Conservation (phyloP, 108 stramenopile genomes). For the Cyclotella distinguenda region DNA sequence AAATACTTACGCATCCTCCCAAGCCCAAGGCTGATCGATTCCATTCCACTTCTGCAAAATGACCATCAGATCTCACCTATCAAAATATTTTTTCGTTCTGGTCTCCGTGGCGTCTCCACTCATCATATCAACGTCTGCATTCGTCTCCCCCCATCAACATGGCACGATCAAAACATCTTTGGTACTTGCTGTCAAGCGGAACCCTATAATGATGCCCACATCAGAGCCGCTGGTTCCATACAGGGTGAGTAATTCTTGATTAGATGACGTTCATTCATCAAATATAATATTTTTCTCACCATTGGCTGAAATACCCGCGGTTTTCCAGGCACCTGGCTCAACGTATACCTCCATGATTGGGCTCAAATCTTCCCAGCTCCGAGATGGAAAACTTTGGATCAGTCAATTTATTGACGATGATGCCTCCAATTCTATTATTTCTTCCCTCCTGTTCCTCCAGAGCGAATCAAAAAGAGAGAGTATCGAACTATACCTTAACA, state of each 20-base stretch:
- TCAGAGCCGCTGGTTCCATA: slow-evolving; percentile 84
- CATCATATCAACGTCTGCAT: slow-evolving; percentile 16
- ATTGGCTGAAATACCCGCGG: neutral
- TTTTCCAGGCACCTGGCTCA: slow-evolving; percentile 59
- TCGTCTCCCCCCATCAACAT: slow-evolving; percentile 12
- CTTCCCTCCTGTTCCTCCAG: slow-evolving; percentile 77
- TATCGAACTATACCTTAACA: slow-evolving; percentile 89
- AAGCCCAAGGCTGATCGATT: too few relatives aligned
- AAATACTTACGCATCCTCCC: too few relatives aligned
- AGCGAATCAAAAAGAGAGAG: slow-evolving; percentile 57
- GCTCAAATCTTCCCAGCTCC: slow-evolving; percentile 86
- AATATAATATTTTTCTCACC: neutral
- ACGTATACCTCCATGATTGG: slow-evolving; percentile 78
- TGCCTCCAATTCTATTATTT: slow-evolving; percentile 87
- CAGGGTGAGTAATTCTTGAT: slow-evolving; percentile 39
- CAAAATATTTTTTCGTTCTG: slow-evolving; percentile 1
- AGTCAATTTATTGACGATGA: slow-evolving; percentile 88
- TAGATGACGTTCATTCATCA: neutral
- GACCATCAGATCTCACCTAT: too few relatives aligned
- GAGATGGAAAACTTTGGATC: slow-evolving; percentile 91
- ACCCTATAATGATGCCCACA: slow-evolving; percentile 76
- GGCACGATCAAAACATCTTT: slow-evolving; percentile 2
- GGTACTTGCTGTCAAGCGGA: slow-evolving; percentile 41
- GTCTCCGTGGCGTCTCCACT: slow-evolving; percentile 5
- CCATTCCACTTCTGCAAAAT: too few relatives aligned